Conservation (phyloP, 345 rosid species). For the Hirschfeldia incana region DNA sequence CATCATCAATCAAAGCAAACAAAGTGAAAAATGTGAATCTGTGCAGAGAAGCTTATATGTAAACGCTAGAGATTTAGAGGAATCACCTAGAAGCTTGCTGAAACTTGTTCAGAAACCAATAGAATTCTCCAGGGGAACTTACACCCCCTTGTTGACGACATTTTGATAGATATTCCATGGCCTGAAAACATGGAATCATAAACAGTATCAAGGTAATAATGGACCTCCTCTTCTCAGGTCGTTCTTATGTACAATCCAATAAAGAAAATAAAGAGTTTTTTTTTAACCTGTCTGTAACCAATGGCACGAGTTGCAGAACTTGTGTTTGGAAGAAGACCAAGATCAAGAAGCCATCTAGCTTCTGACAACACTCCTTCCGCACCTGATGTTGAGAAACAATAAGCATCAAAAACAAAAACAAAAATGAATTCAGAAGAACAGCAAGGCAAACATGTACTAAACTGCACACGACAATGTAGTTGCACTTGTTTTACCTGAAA, state of each 20-base stretch:
- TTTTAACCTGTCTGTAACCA: slow-evolving; percentile 78
- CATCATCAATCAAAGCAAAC: neutral
- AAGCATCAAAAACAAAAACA: neutral
- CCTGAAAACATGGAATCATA: slow-evolving; percentile 45
- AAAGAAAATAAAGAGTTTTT: slow-evolving; percentile 26
- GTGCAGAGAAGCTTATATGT: slow-evolving; percentile 2
- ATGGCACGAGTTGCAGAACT: slow-evolving; percentile 90
- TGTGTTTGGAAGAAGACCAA: slow-evolving; percentile 79
- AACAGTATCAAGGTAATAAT: slow-evolving; percentile 6
- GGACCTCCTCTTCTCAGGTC: neutral
- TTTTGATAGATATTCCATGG: slow-evolving; percentile 75
- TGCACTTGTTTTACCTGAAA: slow-evolving; percentile 53
- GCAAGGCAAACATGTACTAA: neutral
- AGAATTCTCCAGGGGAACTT: slow-evolving; percentile 67
- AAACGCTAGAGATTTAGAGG: neutral
- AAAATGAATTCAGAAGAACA: neutral
- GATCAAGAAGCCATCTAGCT: slow-evolving; percentile 87
- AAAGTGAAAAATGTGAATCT: neutral
- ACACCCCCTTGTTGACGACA: slow-evolving; percentile 60
- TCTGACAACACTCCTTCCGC: slow-evolving; percentile 66
- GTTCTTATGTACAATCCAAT: neutral
- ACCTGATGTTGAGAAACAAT: slow-evolving; percentile 41
- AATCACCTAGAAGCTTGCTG: slow-evolving; percentile 83
- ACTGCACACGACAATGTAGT: neutral
- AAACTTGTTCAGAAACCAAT: slow-evolving; percentile 67